A percentile compares a stretch with the other conserved stretches of the same genome.
These are phyloP conservation scores for Annona cherimola DNA, from an alignment of 164 flowering plant genomes.

Conservation along the genomic window DNA sequence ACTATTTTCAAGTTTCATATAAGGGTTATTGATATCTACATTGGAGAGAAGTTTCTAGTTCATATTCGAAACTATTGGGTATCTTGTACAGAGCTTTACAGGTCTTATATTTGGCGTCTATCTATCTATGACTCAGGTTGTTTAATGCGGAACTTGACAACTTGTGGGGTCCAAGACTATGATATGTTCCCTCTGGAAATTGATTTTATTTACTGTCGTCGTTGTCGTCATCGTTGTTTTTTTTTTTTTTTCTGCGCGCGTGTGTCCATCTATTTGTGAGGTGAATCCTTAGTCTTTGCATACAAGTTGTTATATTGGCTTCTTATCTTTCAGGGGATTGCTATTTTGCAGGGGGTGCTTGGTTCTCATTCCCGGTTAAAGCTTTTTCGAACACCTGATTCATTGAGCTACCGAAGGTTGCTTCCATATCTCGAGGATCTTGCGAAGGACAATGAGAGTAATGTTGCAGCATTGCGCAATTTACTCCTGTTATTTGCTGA, in stretches of 20 bases:
- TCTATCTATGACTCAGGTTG: background rate
- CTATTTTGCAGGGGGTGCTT: conserved; percentile 7
- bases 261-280: no score
- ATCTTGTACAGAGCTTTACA: background rate
- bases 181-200: background rate
- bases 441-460: conserved; percentile 32
- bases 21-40: background rate
- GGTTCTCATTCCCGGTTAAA: conserved; percentile 20
- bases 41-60: background rate
- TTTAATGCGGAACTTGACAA: background rate
- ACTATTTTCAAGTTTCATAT: background rate
- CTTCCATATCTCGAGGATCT: conserved; percentile 54
- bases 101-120: background rate
- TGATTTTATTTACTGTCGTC: no score
- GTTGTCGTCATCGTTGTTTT: no score
- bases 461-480: conserved; percentile 9
- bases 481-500: background rate
- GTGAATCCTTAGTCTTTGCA: background rate
- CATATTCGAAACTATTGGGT: no score
- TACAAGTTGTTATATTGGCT: background rate
- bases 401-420: conserved; percentile 53
- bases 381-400: conserved; percentile 34
- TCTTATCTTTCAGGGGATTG: background rate
- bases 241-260: no score
- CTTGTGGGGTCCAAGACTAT: background rate